Percentiles rank a stretch among this genome's conserved stretches.
Conservation (phyloP, 495 filamentous ascomycete species). For the Trypethelium eluteriae region DNA sequence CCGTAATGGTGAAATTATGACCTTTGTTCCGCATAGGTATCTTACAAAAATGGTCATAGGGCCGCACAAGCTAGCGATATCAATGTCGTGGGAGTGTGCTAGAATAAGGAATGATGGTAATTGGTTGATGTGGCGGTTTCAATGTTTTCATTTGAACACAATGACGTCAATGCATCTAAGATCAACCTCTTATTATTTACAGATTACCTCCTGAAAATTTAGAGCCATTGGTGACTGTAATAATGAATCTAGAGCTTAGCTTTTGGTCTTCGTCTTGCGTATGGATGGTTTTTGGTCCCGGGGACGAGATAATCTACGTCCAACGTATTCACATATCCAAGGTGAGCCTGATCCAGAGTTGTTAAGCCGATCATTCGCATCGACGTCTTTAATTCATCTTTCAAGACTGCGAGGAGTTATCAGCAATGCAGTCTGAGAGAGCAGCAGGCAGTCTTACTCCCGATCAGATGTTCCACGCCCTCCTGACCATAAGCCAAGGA, state of each 20-base stretch:
- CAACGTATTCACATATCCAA: slow-evolving; percentile 11
- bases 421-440: slow-evolving; percentile 52
- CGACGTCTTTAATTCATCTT: slow-evolving; percentile 65
- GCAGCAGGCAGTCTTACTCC: slow-evolving; percentile 6
- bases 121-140: not conserved
- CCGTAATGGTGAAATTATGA: not conserved
- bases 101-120: too few relatives aligned
- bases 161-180: not conserved
- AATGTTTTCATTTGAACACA: slow-evolving; percentile 10
- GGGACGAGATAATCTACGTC: slow-evolving; percentile 11
- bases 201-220: too few relatives aligned
- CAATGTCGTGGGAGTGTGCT: too few relatives aligned
- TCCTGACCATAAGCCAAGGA: slow-evolving; percentile 23
- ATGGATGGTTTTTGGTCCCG: slow-evolving; percentile 8
- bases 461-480: slow-evolving; percentile 25
- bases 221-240: not conserved
- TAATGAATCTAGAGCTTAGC: slow-evolving; percentile 4
- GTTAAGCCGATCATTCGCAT: slow-evolving; percentile 73
- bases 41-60: not conserved
- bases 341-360: slow-evolving; percentile 51
- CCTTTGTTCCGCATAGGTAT: not conserved
- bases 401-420: slow-evolving; percentile 59
- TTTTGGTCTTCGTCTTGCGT: slow-evolving; percentile 9
- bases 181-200: too few relatives aligned
- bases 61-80: not conserved